These are phyloP conservation scores for Leishmania major DNA, from an alignment of 208 protist species.

Conservation along the genomic window DNA sequence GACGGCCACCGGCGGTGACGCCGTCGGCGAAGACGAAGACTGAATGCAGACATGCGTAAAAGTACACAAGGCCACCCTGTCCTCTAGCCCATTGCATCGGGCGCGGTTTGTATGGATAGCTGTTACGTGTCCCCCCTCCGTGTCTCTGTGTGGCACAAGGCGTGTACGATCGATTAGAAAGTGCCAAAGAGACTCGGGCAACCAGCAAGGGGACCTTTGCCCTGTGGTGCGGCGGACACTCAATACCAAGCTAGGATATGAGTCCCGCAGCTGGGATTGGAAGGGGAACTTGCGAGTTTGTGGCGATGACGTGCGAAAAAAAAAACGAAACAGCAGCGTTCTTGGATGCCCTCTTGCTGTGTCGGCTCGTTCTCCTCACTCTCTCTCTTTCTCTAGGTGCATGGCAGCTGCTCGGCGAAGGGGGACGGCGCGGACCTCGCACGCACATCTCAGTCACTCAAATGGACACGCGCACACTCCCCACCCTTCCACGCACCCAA, in stretches of 20 bases:
- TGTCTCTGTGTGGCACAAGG: not conserved
- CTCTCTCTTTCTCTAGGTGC: not conserved
- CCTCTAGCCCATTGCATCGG: not conserved
- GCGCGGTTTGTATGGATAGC: not conserved
- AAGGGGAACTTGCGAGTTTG: not conserved
- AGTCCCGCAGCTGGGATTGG: not conserved
- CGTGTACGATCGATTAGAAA: not conserved
- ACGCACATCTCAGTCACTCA: not conserved
- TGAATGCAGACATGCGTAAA: not conserved
- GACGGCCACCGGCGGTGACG: slow-evolving; percentile 72
- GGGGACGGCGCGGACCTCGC: not conserved
- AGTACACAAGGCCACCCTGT: not conserved
- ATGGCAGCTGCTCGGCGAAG: not conserved
- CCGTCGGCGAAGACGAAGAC: slow-evolving; percentile 49
- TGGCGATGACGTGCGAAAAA: not conserved
- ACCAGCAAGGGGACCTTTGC: not conserved
- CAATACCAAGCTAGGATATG: not conserved
- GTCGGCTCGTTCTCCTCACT: not conserved
- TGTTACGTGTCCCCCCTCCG: not conserved
- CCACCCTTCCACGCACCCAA: not conserved
- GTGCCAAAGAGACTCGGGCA: not conserved
- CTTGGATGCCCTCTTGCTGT: not conserved
- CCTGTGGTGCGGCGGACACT: not conserved
- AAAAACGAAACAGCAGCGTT: not conserved
- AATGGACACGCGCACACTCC: not conserved